Base-by-base conservation (phyloP, 2,329 filamentous ascomycete species). In the Hypoxylon sp. region DNA sequence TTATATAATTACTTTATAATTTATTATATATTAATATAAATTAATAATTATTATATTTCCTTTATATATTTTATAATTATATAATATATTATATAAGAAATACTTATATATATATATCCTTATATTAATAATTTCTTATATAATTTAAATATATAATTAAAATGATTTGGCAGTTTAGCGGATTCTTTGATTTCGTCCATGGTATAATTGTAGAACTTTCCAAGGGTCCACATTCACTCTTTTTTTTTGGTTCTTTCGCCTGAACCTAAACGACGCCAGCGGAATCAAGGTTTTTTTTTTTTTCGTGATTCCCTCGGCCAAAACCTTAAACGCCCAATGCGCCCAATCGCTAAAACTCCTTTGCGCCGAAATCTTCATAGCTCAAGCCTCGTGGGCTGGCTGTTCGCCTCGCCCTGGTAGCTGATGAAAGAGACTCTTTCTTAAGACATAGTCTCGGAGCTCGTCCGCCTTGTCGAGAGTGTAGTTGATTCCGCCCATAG, bases 401-500 rank as follows among this genome's bases (percentile, higher is more conserved):
- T 22, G 61, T 47, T 33, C 22, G 14, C 24, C 26, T 9, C 13
- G 17, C 26, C 39, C 55, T 63, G 47, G 52, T 54, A 10, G 37
- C 39, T 46, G 9, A 31, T 39, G 33, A 8, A 11, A 22, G 24
- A 35, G 33, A 17, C 37, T 47, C 51, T 44, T n/a, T 47, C 51
- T 44, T n/a, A 60, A 46, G 42, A 47, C 54, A 63, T 39, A 39
- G 35, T 71, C 24, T 73, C 70, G 19, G 62, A 57, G 52, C 71
- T 73, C 24, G 63, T 66, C 46, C 69, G 63, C n/a, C 62, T 58
- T 19, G 68, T 65, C 37, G 62, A 68, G 35, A 65, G 63, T 6
- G 63, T 58, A 24, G 65, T 66, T 14, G 61, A 31, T 26, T 57
- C 39, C 11, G 71, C 47, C 50, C 72, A 70, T 14, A 78, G 63